Conservation (phyloP, 2,329 filamentous ascomycete species). For the Aspergillus sp. region DNA sequence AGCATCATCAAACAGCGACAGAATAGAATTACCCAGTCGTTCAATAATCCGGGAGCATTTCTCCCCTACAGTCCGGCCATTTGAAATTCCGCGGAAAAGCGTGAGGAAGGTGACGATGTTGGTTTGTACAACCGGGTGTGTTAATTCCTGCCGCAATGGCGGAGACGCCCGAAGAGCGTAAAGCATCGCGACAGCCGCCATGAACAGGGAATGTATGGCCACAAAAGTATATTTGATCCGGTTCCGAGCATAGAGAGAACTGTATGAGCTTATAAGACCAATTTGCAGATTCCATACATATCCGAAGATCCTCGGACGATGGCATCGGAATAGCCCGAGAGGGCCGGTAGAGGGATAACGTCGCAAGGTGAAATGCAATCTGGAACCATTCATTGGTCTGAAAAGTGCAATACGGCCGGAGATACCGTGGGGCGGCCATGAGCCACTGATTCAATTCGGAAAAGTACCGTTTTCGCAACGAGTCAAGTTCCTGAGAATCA, state of each 20-base stretch:
- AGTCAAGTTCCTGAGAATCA: constrained; percentile 4
- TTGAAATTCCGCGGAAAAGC: constrained; percentile 6
- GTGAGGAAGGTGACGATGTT: constrained; percentile 9
- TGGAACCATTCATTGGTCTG: constrained; percentile 24
- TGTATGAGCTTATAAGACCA: constrained; percentile 8
- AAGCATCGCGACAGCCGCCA: constrained; percentile 23
- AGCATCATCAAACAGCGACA: constrained; percentile 11
- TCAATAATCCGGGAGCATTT: constrained; percentile 13
- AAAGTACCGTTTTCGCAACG: constrained; percentile 1
- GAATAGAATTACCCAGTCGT: constrained; percentile 11
- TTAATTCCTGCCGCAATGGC: constrained; percentile 7
- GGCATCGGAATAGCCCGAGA: constrained; percentile 14
- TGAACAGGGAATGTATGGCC: constrained; percentile 20
- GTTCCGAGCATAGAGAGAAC: constrained; percentile 20
- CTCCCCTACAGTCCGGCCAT: constrained; percentile 12
- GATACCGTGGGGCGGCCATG: constrained; percentile 17
- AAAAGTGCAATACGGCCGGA: constrained; percentile 12
- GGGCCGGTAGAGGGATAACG: constrained; percentile 11
- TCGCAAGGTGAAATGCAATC: constrained; percentile 9
- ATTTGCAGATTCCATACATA: constrained; percentile 8
- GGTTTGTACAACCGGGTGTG: constrained; percentile 5
- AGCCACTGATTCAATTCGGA: constrained; percentile 12
- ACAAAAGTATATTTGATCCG: constrained; percentile 23
- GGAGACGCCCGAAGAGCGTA: constrained; percentile 19
- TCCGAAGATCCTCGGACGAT: constrained; percentile 5